These are phyloP conservation scores for Basipetospora chlamydospora DNA, from an alignment of 2,329 filamentous ascomycete genomes.

Conservation along the genomic window DNA sequence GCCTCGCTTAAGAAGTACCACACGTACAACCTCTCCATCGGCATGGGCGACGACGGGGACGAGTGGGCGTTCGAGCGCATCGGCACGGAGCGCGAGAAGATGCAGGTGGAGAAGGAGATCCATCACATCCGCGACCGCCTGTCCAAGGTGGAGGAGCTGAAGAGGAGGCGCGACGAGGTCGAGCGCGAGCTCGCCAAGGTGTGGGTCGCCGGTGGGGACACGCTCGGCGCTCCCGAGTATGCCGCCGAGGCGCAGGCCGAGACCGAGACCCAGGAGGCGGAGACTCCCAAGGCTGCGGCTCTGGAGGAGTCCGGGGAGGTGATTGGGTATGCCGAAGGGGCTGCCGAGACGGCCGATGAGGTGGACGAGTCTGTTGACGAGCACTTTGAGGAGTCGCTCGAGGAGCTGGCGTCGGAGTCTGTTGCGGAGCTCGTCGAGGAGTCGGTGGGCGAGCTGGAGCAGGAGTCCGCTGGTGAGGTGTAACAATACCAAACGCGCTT, in stretches of 20 bases:
- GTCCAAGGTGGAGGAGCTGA: constrained; percentile 72
- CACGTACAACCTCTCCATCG: constrained; percentile 76
- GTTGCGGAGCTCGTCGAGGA: constrained; percentile 3
- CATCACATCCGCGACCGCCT: constrained; percentile 70
- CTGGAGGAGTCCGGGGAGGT: not conserved
- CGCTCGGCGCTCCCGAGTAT: constrained; percentile 33
- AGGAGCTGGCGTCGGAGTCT: not conserved
- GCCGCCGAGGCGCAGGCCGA: constrained; percentile 7
- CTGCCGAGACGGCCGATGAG: not conserved
- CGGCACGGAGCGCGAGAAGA: constrained; percentile 84
- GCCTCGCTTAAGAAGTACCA: constrained; percentile 94
- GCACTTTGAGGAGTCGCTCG: constrained; percentile 1
- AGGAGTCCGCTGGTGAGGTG: not conserved
- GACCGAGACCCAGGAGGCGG: constrained; percentile 1
- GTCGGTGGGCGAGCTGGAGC: constrained; percentile 2
- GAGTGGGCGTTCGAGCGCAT: constrained; percentile 91
- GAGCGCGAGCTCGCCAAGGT: constrained; percentile 61
- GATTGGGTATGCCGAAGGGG: not conserved
- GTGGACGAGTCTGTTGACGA: constrained; percentile 4
- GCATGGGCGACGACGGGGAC: constrained; percentile 64
- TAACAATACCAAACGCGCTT: not conserved
- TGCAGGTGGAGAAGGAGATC: constrained; percentile 82
- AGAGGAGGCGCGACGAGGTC: constrained; percentile 62
- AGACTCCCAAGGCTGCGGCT: too few relatives aligned
- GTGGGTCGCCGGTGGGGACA: constrained; percentile 39